Evolutionary conservation across 768 basidiomycete species (phyloP), one percentile per base, ranked within the genome.

Genomic region (Cystofilobasidium bisporidii): DNA sequence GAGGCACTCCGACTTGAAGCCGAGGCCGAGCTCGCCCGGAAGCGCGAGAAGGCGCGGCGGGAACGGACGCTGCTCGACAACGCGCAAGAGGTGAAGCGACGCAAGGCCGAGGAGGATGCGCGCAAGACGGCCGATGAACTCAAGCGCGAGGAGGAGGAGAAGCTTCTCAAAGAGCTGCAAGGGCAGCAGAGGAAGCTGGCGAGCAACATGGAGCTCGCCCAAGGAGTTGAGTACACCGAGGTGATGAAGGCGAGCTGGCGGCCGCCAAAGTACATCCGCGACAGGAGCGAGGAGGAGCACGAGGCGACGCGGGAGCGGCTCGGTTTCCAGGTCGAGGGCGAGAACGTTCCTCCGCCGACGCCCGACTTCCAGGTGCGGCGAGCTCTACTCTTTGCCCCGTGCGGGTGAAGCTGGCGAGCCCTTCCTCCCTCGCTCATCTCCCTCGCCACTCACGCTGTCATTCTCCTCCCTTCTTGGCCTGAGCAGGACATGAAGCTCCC

Each of bases 401-500:
- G 10, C 40, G 43, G 14, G 43, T 8, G 43, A 4, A 17, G 43
- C 4, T 3, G 12, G 36, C 6, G 36, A 36, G 36, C 36, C 36
- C 36, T 36, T 12, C 36, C 12, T 36, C 36, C 12, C 36, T 36
- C 36, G 5, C 36, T 36, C 36, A 5, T 12, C 36, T 36, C 36
- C 36, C 36, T 12, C 36, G n/a, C 17, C 9, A 3, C 20, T 43
- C 43, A 15, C 20, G 43, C 43, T 15, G 5, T 43, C 43, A 43
- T 22, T 14, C 26, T 24, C 24, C 28, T 22, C 18, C 15, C 28
- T 28, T 57, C n/a, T 47, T 33, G 1, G 28, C 70, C 14, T 43
- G 17, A 45, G 67, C 68, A 93, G 88, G 94, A 98, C 75, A 99
- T 99, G 96, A 98, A 97, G 81, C 86, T 99, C n/a, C 96, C 94